Conservation (phyloP, 2,329 filamentous ascomycete genomes). For the Aspergillus ibericus region DNA sequence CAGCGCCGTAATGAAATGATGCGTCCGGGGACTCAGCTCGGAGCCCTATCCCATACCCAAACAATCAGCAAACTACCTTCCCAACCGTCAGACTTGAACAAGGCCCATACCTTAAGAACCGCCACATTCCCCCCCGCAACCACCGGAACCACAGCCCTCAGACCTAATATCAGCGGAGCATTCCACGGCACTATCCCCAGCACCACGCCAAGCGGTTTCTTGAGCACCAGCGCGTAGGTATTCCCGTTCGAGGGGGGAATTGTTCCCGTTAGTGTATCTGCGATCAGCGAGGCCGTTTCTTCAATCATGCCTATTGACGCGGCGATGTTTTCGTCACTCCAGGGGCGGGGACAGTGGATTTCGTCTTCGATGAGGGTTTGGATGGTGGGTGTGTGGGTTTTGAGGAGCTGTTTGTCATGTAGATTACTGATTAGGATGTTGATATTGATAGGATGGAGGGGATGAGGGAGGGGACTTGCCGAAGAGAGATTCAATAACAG, state of each 20-base stretch:
- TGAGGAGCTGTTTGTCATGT: not conserved
- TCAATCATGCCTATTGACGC: not conserved
- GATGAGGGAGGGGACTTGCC: not conserved
- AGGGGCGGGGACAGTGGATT: conserved; percentile 1
- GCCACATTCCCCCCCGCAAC: conserved; percentile 68
- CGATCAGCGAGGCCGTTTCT: conserved; percentile 17
- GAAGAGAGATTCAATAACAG: not conserved
- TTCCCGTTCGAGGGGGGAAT: conserved; percentile 53
- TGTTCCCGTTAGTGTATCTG: not conserved
- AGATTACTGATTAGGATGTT: not conserved
- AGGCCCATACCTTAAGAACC: conserved; percentile 58
- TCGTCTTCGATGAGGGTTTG: conserved; percentile 6
- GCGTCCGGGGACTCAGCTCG: conserved; percentile 33
- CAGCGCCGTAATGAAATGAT: conserved; percentile 35
- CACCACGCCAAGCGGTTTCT: conserved; percentile 72
- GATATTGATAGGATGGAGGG: not conserved
- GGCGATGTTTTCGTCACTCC: conserved; percentile 3
- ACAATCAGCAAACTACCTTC: not conserved
- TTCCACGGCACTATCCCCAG: conserved; percentile 75
- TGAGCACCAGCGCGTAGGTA: conserved; percentile 60
- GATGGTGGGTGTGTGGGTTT: not conserved
- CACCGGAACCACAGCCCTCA: conserved; percentile 54
- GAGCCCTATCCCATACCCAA: conserved; percentile 18
- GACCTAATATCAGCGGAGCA: conserved; percentile 46
- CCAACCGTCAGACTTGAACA: no score